Evolutionary conservation across 352 stramenopile genomes (phyloP), one percentile per base, ranked within the genome.

Genomic region (Detonula confervacea): DNA sequence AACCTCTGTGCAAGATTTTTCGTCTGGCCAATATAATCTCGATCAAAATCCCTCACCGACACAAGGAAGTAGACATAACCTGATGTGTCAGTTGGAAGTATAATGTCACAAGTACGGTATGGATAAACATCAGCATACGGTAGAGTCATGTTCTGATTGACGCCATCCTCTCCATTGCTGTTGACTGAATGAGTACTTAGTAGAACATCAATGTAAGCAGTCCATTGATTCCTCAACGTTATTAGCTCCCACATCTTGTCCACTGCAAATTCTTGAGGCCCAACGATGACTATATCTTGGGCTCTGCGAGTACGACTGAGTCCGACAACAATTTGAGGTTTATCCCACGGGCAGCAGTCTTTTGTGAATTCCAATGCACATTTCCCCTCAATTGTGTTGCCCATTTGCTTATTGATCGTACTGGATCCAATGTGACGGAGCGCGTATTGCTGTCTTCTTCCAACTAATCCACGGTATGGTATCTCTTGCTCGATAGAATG

Each of bases 21-120:
- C 1, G 71, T 80, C 25, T 73, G 42, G 1, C 71, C 71, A 37
- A 80, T 35, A 51, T 79, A 79, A n/a, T 44, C 64, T 47, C 39
- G 37, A 27, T 79, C 27, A 7, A 49, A 44, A 27, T 79, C 24
- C 12, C 33, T 8, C 18, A 67, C 16, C 11, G 49, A 67, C 11
- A 79, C 22, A n/a, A 79, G 22, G 16, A 79, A 57, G 49, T 79
- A 79, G 9, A 79, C 52, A 52, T 64, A 79, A 20, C 70, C 70
- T n/a, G 30, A 60, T 18, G 5, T 12, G n/a, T 73, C 30, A 20
- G 12, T 63, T n/a, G 70, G 70, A 14, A 79, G 35, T n/a, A 9
- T 39, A 25, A 73, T 65, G 44, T 79, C 52, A 42, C 60, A 79
- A 16, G 44, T 46, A 11, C 39, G 25, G 22, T 47, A 73, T 27